Evolutionary conservation across 2,329 filamentous ascomycete species (phyloP).

Genomic region (Aschersonia sp.): DNA sequence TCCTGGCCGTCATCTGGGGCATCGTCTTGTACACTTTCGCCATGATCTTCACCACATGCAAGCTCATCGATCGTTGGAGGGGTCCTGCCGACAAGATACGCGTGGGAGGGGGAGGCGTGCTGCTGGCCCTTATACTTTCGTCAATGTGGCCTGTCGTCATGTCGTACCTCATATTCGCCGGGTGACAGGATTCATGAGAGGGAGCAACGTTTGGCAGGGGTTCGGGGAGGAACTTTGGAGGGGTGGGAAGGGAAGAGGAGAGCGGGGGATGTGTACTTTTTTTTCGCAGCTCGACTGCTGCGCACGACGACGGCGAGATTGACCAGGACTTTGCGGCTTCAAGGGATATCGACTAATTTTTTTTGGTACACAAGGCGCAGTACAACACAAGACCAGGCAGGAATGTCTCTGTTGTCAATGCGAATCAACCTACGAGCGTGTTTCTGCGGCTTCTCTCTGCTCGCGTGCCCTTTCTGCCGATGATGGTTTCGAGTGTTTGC

Average conservation of each 20-base stretch:
- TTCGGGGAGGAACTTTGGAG: too few relatives aligned
- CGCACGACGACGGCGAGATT: neutral
- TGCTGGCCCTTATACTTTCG: conserved; percentile 18
- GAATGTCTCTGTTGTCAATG: neutral
- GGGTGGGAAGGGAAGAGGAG: too few relatives aligned
- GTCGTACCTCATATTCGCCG: conserved; percentile 15
- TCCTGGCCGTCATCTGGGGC: conserved; percentile 20
- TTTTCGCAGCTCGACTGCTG: neutral
- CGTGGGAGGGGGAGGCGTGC: conserved; percentile 12
- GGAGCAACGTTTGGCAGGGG: too few relatives aligned
- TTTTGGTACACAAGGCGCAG: neutral
- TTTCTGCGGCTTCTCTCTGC: conserved; percentile 27
- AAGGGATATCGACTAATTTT: neutral
- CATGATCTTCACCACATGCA: conserved; percentile 26
- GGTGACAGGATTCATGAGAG: neutral
- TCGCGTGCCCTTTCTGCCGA: conserved; percentile 39
- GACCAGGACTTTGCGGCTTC: neutral
- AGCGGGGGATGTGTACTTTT: too few relatives aligned
- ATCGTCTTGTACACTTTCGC: conserved; percentile 20
- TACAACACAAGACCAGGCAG: neutral
- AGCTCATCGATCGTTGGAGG: conserved; percentile 27
- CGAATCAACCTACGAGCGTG: conserved; percentile 21
- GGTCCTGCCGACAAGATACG: conserved; percentile 20
- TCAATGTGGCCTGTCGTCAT: conserved; percentile 21
- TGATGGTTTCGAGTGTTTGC: conserved; percentile 62